These are phyloP conservation scores for Marasmius oreades DNA, from an alignment of 1,284 basidiomycete genomes.

Conservation along the genomic window DNA sequence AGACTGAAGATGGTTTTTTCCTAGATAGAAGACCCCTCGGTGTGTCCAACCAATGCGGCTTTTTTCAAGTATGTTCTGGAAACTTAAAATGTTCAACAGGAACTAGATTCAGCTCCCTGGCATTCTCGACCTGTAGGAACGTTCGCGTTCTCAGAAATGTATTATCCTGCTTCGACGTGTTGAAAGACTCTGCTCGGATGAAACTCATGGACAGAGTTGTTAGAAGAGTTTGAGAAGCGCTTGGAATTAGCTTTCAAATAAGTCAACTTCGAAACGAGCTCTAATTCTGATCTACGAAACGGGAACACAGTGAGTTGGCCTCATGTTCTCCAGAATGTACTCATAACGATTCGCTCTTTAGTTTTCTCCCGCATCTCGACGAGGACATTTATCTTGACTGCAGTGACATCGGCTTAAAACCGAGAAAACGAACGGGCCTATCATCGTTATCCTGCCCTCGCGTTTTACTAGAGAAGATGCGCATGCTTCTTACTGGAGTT, in stretches of 20 bases:
- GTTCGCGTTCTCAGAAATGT: neutral
- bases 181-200: constrained; percentile 7
- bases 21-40: neutral
- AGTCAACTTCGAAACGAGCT: constrained; percentile 3
- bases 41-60: too few relatives aligned
- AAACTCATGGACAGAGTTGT: neutral
- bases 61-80: too few relatives aligned
- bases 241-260: neutral
- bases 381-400: neutral
- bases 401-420: constrained; percentile 24
- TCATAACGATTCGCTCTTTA: neutral
- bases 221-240: neutral
- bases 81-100: neutral
- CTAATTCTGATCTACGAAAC: constrained; percentile 1
- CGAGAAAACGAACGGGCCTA: constrained; percentile 35
- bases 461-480: constrained; percentile 38
- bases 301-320: constrained; percentile 1
- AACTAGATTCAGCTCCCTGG: neutral
- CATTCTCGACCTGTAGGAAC: neutral
- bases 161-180: constrained; percentile 27
- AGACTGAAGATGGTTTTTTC: neutral
- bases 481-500: constrained; percentile 32
- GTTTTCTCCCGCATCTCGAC: neutral
- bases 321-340: neutral
- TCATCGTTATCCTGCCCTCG: constrained; percentile 42